phyloP scores from a whole-genome alignment of 257 asterid species.

The Salvia hispanica region DNA sequence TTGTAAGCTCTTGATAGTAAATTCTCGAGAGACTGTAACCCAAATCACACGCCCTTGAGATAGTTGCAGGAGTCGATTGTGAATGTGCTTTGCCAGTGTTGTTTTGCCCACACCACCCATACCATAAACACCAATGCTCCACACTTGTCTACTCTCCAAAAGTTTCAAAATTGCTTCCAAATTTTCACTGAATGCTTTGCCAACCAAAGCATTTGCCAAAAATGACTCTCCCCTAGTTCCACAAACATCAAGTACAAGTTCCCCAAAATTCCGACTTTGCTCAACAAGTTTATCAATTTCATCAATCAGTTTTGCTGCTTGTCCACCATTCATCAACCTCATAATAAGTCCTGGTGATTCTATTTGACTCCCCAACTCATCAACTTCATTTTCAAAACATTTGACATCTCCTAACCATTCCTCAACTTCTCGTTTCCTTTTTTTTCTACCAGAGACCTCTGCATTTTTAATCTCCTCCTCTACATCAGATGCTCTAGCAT shows the following conservation, averaged over 20 bases:
- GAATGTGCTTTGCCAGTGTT: no score
- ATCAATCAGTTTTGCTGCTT: not conserved
- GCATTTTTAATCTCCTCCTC: no score
- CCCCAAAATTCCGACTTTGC: not conserved
- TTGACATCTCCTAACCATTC: no score
- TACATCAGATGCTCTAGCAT: no score
- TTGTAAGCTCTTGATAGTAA: no score
- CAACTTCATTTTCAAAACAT: no score
- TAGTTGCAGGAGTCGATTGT: no score
- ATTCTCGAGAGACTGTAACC: no score
- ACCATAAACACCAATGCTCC: not conserved
- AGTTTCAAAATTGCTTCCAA: not conserved
- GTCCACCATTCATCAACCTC: not conserved
- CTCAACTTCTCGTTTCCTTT: no score
- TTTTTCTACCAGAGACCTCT: no score
- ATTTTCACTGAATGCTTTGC: constrained; percentile 4
- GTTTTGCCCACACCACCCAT: no score
- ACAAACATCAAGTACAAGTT: constrained; percentile 3
- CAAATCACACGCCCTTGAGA: no score
- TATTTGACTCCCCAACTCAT: not conserved
- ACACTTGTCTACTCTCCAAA: not conserved
- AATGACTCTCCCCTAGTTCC: not conserved
- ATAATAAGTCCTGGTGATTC: not conserved
- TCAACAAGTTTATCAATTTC: not conserved
- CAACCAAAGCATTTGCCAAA: not conserved